phyloP scores from a whole-genome alignment of 2,329 filamentous ascomycete species.

The Apiospora arundinis region DNA sequence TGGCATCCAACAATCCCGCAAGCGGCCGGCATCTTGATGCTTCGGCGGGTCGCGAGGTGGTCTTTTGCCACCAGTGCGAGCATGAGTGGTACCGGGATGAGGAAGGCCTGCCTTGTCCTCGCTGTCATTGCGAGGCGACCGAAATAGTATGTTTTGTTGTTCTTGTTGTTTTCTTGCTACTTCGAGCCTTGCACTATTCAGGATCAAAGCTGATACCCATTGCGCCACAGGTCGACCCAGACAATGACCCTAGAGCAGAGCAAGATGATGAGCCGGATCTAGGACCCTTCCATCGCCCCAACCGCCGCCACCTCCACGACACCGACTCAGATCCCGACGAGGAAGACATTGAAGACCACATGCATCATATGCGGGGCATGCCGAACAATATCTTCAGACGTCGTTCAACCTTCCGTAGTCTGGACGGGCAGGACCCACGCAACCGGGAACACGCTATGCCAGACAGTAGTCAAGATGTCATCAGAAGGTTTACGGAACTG shows the following conservation, averaged over 20 bases:
- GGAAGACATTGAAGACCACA: slow-evolving; percentile 61
- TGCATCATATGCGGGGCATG: slow-evolving; percentile 46
- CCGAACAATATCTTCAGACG: slow-evolving; percentile 50
- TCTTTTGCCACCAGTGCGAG: slow-evolving; percentile 84
- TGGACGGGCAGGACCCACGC: slow-evolving; percentile 28
- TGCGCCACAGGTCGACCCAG: slow-evolving; percentile 52
- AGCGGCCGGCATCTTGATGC: slow-evolving; percentile 54
- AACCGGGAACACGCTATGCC: slow-evolving; percentile 29
- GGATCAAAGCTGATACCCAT: slow-evolving; percentile 31
- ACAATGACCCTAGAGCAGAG: slow-evolving; percentile 66
- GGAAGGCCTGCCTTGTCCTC: slow-evolving; percentile 73
- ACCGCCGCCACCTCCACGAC: slow-evolving; percentile 33
- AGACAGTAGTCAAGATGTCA: slow-evolving; percentile 38
- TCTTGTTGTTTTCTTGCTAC: too few relatives aligned
- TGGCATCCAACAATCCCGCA: slow-evolving; percentile 43
- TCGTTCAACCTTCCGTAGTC: slow-evolving; percentile 41
- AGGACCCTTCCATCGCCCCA: background rate
- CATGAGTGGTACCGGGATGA: slow-evolving; percentile 82
- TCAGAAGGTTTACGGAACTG: slow-evolving; percentile 48
- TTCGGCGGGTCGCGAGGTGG: slow-evolving; percentile 67
- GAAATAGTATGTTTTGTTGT: slow-evolving; percentile 85
- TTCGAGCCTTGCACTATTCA: background rate
- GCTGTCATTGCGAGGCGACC: slow-evolving; percentile 78
- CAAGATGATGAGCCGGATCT: slow-evolving; percentile 30
- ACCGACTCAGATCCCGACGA: slow-evolving; percentile 64